These are phyloP conservation scores for Carnegiea gigantea DNA, from an alignment of 179 eudicot genomes.

Conservation along the genomic window DNA sequence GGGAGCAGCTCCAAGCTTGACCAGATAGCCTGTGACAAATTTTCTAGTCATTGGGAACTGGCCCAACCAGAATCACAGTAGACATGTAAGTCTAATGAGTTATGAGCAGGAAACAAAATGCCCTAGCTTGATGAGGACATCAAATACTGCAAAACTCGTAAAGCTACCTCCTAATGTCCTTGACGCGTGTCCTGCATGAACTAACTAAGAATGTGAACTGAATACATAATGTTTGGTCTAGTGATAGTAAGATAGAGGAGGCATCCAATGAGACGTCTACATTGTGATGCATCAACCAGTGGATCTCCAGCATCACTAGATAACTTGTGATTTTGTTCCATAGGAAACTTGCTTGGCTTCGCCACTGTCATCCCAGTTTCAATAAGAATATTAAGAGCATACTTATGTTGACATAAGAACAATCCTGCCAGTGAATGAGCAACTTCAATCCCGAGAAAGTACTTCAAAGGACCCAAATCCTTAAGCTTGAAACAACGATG, in stretches of 20 bases:
- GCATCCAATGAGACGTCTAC: not conserved
- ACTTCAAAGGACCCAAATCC: no score
- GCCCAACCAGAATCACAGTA: not conserved
- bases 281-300: no score
- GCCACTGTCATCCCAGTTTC: no score
- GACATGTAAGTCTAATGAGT: not conserved
- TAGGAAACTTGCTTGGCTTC: no score
- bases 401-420: no score
- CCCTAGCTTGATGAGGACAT: not conserved
- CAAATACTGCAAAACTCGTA: not conserved
- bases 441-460: no score
- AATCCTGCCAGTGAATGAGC: no score
- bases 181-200: not conserved
- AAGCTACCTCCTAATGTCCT: not conserved
- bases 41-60: not conserved
- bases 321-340: no score
- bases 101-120: not conserved
- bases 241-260: not conserved
- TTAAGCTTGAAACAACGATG: no score
- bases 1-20: no score
- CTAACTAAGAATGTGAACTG: not conserved
- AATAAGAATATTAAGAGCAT: no score
- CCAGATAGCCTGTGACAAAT: not conserved
- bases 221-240: not conserved
- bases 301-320: no score